Conservation (phyloP, 2,329 filamentous ascomycete genomes). For the Septoria linicola region DNA sequence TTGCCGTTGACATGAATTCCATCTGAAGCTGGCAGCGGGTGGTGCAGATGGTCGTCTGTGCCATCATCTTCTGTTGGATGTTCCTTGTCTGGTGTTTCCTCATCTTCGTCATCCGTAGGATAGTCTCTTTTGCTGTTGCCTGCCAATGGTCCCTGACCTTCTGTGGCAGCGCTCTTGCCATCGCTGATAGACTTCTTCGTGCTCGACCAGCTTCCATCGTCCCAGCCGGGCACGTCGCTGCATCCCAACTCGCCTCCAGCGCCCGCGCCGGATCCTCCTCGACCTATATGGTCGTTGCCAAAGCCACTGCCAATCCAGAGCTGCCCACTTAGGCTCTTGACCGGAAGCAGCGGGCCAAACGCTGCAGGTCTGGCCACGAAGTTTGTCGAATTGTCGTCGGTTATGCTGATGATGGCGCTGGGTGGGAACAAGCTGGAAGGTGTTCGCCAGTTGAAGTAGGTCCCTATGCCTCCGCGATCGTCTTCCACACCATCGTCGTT, state of each 20-base stretch:
- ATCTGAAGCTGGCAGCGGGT: slow-evolving; percentile 50
- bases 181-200: slow-evolving; percentile 26
- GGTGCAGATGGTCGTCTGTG: slow-evolving; percentile 80
- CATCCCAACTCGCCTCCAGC: slow-evolving; percentile 87
- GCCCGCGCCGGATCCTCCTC: slow-evolving; percentile 52
- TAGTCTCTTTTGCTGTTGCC: slow-evolving; percentile 30
- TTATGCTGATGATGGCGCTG: slow-evolving; percentile 91
- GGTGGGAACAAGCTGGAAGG: slow-evolving; percentile 88
- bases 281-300: slow-evolving; percentile 69
- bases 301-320: slow-evolving; percentile 94
- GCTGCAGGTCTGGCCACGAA: slow-evolving; percentile 91
- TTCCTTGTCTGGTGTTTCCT: slow-evolving; percentile 27
- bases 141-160: slow-evolving; percentile 12
- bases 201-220: slow-evolving; percentile 51
- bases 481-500: slow-evolving; percentile 24
- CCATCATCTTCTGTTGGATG: slow-evolving; percentile 60
- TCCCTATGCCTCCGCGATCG: slow-evolving; percentile 39
- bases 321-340: slow-evolving; percentile 77
- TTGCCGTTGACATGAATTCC: slow-evolving; percentile 38
- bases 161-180: slow-evolving; percentile 18
- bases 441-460: slow-evolving; percentile 52
- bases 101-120: slow-evolving; percentile 50
- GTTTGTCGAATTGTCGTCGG: slow-evolving; percentile 96
- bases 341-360: slow-evolving; percentile 78
- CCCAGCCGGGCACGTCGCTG: slow-evolving; percentile 90